Percentiles rank a stretch among this genome's conserved stretches.
Conservation (phyloP, 1,139 yeast species). For the Taphrina betulina region DNA sequence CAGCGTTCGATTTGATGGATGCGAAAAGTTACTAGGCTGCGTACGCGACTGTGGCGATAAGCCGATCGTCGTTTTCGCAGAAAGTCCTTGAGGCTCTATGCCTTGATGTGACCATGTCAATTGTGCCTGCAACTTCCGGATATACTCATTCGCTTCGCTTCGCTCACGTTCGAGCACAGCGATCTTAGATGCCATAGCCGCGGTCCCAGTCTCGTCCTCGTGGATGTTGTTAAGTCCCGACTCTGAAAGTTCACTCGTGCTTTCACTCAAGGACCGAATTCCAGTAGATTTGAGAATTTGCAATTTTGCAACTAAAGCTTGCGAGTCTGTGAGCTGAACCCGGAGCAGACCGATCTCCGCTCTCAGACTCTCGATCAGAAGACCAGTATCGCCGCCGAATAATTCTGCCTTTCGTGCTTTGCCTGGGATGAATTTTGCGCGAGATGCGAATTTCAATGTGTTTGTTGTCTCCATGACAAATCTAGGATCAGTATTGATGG, state of each 20-base stretch:
- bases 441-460: slow-evolving; percentile 84
- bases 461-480: slow-evolving; percentile 75
- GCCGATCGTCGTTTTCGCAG: neutral
- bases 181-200: neutral
- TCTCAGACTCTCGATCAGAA: slow-evolving; percentile 16
- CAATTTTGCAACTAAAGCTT: neutral
- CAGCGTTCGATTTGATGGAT: neutral
- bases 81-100: neutral
- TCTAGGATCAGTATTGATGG: slow-evolving; percentile 62
- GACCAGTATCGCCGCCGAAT: slow-evolving; percentile 9
- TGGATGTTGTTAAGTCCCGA: neutral
- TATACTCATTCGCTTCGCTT: slow-evolving; percentile 2
- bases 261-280: neutral
- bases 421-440: slow-evolving; percentile 57
- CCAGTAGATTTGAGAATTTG: neutral
- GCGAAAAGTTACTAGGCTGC: neutral
- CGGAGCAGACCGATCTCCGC: slow-evolving; percentile 7
- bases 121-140: slow-evolving; percentile 2
- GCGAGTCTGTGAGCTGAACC: slow-evolving; percentile 9
- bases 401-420: slow-evolving; percentile 19
- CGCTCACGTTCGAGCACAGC: slow-evolving; percentile 3
- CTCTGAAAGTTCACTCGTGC: neutral
- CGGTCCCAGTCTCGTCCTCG: slow-evolving; percentile 3
- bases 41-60: neutral
- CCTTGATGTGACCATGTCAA: neutral